These are phyloP conservation scores for Peniophora sp. DNA, from an alignment of 1,284 basidiomycete species.

Conservation along the genomic window DNA sequence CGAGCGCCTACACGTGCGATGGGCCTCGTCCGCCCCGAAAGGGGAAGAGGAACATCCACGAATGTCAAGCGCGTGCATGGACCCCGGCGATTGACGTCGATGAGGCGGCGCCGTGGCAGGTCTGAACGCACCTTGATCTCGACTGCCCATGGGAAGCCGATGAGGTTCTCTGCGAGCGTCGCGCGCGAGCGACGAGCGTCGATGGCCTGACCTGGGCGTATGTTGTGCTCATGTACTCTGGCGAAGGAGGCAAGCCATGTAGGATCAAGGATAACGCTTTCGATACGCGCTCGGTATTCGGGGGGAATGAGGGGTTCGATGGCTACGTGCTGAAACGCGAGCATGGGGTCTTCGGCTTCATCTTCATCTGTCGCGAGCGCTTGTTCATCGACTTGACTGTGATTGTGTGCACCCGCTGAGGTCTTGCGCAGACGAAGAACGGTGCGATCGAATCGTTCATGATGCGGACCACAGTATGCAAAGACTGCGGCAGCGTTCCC, in stretches of 20 bases:
- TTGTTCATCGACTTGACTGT: too few relatives aligned
- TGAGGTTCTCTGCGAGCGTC: conserved; percentile 68
- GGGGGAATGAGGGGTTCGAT: conserved; percentile 53
- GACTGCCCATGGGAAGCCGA: conserved; percentile 57
- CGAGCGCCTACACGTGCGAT: background rate
- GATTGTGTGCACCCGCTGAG: background rate
- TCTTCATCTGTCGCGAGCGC: conserved; percentile 14
- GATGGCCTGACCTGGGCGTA: conserved; percentile 50
- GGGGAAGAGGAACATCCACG: background rate
- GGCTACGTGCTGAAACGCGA: conserved; percentile 56
- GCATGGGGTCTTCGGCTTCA: conserved; percentile 48
- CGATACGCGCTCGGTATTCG: conserved; percentile 48
- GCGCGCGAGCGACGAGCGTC: conserved; percentile 43
- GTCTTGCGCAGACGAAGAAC: conserved; percentile 72
- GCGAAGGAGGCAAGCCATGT: conserved; percentile 57
- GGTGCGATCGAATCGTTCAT: conserved; percentile 45
- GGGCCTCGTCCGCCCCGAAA: background rate
- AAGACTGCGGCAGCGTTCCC: conserved; percentile 88
- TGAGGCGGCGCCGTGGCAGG: too few relatives aligned
- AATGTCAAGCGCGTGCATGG: background rate
- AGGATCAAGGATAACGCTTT: conserved; percentile 43
- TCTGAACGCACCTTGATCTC: conserved; percentile 74
- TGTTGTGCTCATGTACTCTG: conserved; percentile 28
- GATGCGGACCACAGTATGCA: conserved; percentile 55
- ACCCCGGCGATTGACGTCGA: background rate